These are phyloP conservation scores for Allium cepa DNA, from an alignment of 106 monocot species.

Conservation along the genomic window DNA sequence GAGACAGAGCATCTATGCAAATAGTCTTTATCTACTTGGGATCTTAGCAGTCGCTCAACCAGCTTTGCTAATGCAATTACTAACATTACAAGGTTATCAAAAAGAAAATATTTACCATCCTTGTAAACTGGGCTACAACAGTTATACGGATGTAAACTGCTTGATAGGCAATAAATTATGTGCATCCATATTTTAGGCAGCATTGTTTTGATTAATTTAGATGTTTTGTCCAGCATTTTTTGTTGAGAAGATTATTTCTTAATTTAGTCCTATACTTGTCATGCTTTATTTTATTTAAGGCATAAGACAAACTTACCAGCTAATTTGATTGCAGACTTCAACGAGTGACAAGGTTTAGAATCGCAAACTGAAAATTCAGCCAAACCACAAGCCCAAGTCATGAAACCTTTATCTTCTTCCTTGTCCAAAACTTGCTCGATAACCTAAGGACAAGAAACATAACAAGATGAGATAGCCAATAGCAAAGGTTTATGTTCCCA, in stretches of 20 bases:
- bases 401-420: constrained; percentile 34
- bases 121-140: too few species aligned
- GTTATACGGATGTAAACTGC: too few species aligned
- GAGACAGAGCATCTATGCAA: constrained; percentile 45
- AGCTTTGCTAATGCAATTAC: constrained; percentile 47
- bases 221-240: too few species aligned
- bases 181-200: too few species aligned
- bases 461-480: constrained; percentile 62
- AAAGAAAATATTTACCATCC: neutral
- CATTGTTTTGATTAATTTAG: too few species aligned
- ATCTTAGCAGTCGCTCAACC: constrained; percentile 35
- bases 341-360: constrained; percentile 30
- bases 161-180: too few species aligned
- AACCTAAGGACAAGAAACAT: constrained; percentile 45
- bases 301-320: constrained; percentile 33
- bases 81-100: constrained; percentile 13
- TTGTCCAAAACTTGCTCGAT: constrained; percentile 39
- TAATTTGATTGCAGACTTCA: constrained; percentile 60
- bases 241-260: too few species aligned
- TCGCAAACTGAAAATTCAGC: constrained; percentile 35
- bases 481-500: constrained; percentile 41
- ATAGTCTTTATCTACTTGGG: constrained; percentile 7
- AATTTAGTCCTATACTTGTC: too few species aligned
- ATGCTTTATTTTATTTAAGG: neutral
- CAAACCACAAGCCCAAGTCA: constrained; percentile 34